These are phyloP conservation scores for Aphanoascus verrucosus DNA, from an alignment of 2,329 filamentous ascomycete species.

Conservation along the genomic window DNA sequence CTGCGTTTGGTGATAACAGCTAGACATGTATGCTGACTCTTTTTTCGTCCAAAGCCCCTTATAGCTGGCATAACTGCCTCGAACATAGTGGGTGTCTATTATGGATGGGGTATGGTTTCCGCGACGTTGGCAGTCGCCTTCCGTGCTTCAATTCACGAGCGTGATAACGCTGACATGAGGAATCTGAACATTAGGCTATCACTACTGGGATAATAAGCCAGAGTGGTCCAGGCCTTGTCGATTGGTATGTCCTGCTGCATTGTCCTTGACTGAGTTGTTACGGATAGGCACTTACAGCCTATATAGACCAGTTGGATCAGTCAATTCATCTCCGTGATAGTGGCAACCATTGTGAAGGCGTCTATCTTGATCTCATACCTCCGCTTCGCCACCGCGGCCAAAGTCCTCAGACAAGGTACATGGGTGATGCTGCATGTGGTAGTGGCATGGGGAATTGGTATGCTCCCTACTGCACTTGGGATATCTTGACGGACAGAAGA, in stretches of 20 bases:
- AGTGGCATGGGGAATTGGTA: slow-evolving; percentile 15
- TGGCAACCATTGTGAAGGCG: slow-evolving; percentile 16
- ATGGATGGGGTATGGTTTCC: slow-evolving; percentile 16
- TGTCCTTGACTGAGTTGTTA: background rate
- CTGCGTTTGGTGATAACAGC: background rate
- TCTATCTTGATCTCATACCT: slow-evolving; percentile 17
- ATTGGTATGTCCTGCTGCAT: slow-evolving; percentile 10
- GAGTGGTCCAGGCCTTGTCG: slow-evolving; percentile 10
- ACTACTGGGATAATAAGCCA: slow-evolving; percentile 17
- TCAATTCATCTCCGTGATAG: slow-evolving; percentile 14
- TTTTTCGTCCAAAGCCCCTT: slow-evolving; percentile 11
- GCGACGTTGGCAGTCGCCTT: too few species aligned
- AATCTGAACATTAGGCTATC: slow-evolving; percentile 10
- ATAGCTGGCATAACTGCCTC: slow-evolving; percentile 11
- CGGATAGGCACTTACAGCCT: background rate
- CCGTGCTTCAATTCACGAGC: background rate
- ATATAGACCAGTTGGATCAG: slow-evolving; percentile 16
- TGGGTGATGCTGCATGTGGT: slow-evolving; percentile 14
- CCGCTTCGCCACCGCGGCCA: slow-evolving; percentile 11
- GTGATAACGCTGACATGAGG: background rate
- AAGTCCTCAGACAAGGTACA: slow-evolving; percentile 7
- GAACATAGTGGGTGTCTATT: slow-evolving; percentile 15
- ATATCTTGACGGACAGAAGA: background rate
- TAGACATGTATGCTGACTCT: background rate
- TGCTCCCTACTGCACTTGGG: background rate